Conservation (phyloP, 2,329 filamentous ascomycete genomes). For the Fusarium sp. region DNA sequence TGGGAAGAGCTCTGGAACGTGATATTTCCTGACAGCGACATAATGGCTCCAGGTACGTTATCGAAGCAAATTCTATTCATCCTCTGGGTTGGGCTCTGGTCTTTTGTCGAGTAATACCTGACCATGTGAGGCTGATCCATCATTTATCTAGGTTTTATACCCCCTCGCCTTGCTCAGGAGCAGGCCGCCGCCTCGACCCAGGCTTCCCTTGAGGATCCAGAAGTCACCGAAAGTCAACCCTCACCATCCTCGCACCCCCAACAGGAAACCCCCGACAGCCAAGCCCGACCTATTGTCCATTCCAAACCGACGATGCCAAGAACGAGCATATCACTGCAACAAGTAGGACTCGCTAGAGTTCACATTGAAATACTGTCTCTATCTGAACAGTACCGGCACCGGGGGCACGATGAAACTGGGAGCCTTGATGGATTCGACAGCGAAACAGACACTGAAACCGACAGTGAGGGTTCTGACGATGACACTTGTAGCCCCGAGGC, state of each 20-base stretch:
- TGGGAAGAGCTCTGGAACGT: not conserved
- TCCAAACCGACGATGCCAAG: not conserved
- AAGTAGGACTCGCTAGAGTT: not conserved
- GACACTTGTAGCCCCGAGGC: not conserved
- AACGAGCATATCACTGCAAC: not conserved
- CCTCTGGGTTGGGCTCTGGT: too few relatives aligned
- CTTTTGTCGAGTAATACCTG: too few relatives aligned
- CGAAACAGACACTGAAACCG: not conserved
- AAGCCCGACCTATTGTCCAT: not conserved
- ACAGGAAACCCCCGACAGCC: not conserved
- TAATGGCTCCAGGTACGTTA: not conserved
- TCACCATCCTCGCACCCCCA: not conserved
- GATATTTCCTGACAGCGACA: not conserved
- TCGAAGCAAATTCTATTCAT: too few relatives aligned
- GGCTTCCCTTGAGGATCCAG: too few relatives aligned
- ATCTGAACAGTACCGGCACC: not conserved
- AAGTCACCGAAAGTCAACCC: not conserved
- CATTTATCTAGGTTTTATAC: too few relatives aligned
- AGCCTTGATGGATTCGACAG: not conserved
- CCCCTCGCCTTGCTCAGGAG: too few relatives aligned
- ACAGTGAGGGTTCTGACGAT: not conserved
- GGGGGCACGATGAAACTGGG: not conserved
- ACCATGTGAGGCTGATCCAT: too few relatives aligned
- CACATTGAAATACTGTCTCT: not conserved
- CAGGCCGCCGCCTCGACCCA: too few relatives aligned